These are phyloP conservation scores for Lecanicillium sp. DNA, from an alignment of 2,329 filamentous ascomycete species.

Conservation along the genomic window DNA sequence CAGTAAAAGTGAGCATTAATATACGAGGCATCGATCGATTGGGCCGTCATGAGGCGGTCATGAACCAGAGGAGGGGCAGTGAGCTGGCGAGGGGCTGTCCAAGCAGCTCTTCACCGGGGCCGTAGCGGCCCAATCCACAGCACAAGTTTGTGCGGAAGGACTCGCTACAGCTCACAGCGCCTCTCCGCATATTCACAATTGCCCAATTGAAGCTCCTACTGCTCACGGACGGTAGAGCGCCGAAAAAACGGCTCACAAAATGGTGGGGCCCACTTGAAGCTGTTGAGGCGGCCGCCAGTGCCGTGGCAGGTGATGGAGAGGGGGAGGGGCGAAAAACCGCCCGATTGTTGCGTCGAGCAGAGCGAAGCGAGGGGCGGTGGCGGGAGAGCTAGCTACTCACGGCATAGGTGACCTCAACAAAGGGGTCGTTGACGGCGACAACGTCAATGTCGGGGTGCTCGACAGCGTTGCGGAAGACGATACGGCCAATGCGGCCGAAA, in stretches of 20 bases:
- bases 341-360: no score
- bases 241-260: no score
- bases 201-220: no score
- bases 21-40: background rate
- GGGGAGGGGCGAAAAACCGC: no score
- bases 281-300: no score
- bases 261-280: no score
- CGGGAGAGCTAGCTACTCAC: conserved; percentile 52
- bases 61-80: background rate
- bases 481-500: conserved; percentile 98
- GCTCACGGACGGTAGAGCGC: no score
- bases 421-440: conserved; percentile 97
- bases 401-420: conserved; percentile 97
- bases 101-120: no score
- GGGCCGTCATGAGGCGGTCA: background rate
- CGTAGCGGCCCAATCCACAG: no score
- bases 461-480: conserved; percentile 96
- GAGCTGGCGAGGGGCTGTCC: background rate
- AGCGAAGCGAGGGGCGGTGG: no score
- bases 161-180: background rate
- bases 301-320: no score
- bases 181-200: no score
- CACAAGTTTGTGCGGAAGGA: background rate
- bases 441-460: conserved; percentile 85
- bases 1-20: conserved; percentile 1